These are phyloP conservation scores for Phytophthora kernoviae DNA, from an alignment of 352 stramenopile genomes.

Conservation along the genomic window DNA sequence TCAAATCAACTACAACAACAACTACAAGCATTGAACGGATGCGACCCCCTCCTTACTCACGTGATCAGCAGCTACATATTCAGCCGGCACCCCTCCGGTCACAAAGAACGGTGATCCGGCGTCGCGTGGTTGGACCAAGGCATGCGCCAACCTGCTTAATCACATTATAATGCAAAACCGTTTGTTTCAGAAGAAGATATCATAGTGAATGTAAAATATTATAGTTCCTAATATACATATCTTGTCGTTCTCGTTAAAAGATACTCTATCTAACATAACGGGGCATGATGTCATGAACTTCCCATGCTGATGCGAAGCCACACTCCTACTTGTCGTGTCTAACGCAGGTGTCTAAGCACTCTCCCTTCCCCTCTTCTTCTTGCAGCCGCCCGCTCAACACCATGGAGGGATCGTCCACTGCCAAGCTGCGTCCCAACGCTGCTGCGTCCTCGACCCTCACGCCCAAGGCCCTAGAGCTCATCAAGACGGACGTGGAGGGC, in stretches of 20 bases:
- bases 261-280: not conserved
- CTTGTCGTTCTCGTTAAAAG: not conserved
- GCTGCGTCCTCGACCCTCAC: not conserved
- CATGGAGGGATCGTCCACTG: conserved; percentile 5
- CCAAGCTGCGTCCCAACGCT: conserved; percentile 8
- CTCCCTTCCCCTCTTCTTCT: conserved; percentile 4
- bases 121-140: not conserved
- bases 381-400: conserved; percentile 2
- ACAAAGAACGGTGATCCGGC: too few species aligned
- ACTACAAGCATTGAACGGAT: not conserved
- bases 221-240: too few species aligned
- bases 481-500: conserved; percentile 22
- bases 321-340: conserved; percentile 22
- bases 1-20: conserved; percentile 2
- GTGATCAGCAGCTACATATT: conserved; percentile 4
- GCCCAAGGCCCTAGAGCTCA: conserved; percentile 3
- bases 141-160: too few species aligned
- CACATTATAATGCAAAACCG: too few species aligned
- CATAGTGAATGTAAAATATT: too few species aligned
- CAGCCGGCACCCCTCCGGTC: too few species aligned
- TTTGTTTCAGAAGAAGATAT: too few species aligned
- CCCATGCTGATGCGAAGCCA: not conserved
- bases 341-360: too few species aligned
- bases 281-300: not conserved
- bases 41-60: conserved; percentile 2